phyloP scores from a whole-genome alignment of 192 early-diverging fungal species.

The Podila epicladia region DNA sequence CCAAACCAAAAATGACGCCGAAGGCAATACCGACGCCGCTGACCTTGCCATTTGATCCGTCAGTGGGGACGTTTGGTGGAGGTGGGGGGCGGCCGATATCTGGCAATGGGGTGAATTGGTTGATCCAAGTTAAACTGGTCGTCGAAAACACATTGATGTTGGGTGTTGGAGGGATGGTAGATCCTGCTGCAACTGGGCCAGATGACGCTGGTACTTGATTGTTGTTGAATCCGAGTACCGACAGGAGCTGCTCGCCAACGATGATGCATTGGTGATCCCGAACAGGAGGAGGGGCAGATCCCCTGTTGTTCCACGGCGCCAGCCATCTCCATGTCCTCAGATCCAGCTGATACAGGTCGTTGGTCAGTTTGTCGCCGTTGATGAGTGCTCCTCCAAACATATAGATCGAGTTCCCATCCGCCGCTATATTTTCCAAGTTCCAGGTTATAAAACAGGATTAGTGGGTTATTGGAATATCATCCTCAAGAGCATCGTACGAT shows the following conservation, averaged over 20 bases:
- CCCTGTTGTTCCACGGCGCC: background rate
- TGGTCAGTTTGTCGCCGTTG: constrained; percentile 11
- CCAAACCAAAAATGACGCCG: constrained; percentile 26
- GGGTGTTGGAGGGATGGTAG: constrained; percentile 7
- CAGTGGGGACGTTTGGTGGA: constrained; percentile 16
- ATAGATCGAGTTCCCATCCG: constrained; percentile 31
- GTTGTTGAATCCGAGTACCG: constrained; percentile 32
- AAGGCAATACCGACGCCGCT: constrained; percentile 24
- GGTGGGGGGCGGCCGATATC: constrained; percentile 20
- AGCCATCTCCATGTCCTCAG: constrained; percentile 34
- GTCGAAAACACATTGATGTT: constrained; percentile 34
- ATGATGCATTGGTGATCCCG: constrained; percentile 41
- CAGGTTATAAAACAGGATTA: background rate
- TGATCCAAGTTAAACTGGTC: constrained; percentile 19
- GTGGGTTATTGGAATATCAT: background rate
- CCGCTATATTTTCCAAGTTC: constrained; percentile 2
- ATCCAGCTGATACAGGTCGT: constrained; percentile 26
- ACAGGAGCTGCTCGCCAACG: constrained; percentile 36
- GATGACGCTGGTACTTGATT: constrained; percentile 31
- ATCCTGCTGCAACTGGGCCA: background rate
- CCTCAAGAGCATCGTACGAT: background rate
- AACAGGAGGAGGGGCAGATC: constrained; percentile 12
- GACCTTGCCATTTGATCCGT: constrained; percentile 20
- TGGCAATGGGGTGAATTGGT: constrained; percentile 18
- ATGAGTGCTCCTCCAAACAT: constrained; percentile 43